Conservation (phyloP, 2,329 filamentous ascomycete genomes). For the Diaporthe batatas region DNA sequence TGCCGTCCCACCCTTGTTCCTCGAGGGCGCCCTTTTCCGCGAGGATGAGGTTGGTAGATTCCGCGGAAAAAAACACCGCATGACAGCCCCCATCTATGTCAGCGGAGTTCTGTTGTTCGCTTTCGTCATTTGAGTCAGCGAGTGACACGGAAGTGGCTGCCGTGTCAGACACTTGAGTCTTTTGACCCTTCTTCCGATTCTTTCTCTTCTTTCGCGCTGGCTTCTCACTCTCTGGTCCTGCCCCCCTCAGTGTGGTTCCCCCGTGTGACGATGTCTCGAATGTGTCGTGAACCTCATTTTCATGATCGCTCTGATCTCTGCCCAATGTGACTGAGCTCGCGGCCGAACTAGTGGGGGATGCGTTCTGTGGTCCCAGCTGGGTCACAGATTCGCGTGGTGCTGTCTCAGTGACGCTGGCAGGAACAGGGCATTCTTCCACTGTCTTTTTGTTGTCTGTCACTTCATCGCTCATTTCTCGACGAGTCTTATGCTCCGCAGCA, state of each 20-base stretch:
- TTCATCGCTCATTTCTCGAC: background rate
- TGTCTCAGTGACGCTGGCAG: background rate
- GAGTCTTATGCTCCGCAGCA: background rate
- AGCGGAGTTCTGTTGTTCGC: background rate
- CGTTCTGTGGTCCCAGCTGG: background rate
- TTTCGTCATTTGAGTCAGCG: too few relatives aligned
- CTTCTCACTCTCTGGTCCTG: conserved; percentile 24
- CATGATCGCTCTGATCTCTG: background rate
- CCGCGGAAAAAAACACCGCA: background rate
- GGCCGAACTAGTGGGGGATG: conserved; percentile 14
- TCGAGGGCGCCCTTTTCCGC: too few relatives aligned
- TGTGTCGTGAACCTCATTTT: too few relatives aligned
- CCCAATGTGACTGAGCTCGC: conserved; percentile 9
- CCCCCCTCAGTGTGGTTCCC: background rate
- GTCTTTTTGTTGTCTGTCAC: background rate
- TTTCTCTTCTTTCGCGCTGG: conserved; percentile 21
- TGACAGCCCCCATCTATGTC: background rate
- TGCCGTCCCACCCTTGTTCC: background rate
- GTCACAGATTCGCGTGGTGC: background rate
- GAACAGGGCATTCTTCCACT: background rate
- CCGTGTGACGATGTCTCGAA: background rate
- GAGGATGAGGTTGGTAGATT: background rate
- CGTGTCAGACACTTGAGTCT: background rate
- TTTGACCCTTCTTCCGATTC: conserved; percentile 26
- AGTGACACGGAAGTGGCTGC: too few relatives aligned